Percentiles rank a stretch among this genome's conserved stretches.
phyloP scores from a whole-genome alignment of 2,329 filamentous ascomycete genomes.

The Hypoxylon sp. region DNA sequence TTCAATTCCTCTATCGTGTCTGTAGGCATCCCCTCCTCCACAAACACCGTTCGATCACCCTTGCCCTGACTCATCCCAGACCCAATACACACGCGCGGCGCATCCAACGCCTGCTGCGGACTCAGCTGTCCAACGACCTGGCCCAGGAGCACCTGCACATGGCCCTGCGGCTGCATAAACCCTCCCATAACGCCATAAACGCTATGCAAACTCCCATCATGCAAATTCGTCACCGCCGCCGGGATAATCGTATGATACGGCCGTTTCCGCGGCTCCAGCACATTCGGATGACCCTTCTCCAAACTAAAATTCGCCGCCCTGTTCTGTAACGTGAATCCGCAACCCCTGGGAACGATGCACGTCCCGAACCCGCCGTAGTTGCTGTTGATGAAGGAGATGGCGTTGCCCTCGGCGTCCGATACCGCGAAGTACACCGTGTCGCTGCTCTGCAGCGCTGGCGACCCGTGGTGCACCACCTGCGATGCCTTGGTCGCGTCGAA shows the following conservation, averaged over 20 bases:
- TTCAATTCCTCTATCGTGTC: conserved; percentile 77
- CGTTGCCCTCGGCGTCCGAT: conserved; percentile 86
- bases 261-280: conserved; percentile 83
- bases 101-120: conserved; percentile 90
- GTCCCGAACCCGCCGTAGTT: conserved; percentile 94
- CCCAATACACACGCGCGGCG: conserved; percentile 90
- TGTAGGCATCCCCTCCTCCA: conserved; percentile 85
- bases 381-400: conserved; percentile 96
- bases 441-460: conserved; percentile 83
- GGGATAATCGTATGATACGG: conserved; percentile 99
- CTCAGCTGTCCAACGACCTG: conserved; percentile 86
- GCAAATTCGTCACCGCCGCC: conserved; percentile 84
- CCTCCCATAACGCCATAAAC: conserved; percentile 98
- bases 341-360: conserved; percentile 84
- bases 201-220: conserved; percentile 81
- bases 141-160: conserved; percentile 92
- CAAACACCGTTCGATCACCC: conserved; percentile 74
- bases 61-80: conserved; percentile 71
- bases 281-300: conserved; percentile 80
- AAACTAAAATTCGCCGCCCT: conserved; percentile 90
- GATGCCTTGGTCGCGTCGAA: conserved; percentile 74
- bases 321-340: conserved; percentile 95
- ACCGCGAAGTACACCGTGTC: conserved; percentile 97
- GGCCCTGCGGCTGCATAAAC: conserved; percentile 98
- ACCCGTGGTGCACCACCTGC: conserved; percentile 75